Base-by-base conservation (phyloP, 2,329 filamentous ascomycete genomes). In the Fusarium odoratissimum region DNA sequence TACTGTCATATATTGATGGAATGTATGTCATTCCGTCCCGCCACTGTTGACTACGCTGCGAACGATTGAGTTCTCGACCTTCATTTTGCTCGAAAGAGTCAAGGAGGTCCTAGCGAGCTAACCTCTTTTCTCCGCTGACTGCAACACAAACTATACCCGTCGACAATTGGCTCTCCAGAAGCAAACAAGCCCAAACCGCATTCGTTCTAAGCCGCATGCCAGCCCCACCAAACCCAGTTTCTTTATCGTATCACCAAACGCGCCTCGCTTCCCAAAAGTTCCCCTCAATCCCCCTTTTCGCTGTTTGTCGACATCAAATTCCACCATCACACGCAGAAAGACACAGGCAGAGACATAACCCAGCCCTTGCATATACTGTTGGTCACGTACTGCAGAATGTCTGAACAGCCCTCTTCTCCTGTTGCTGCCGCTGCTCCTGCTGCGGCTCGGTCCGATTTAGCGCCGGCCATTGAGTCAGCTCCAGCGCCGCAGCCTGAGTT, bases 401-500 rank as follows among this genome's bases (percentile, higher is more conserved):
- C 59, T 12, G 65, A 72, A 16, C 45, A 60, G 35, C 58, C 69
- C 30, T 31, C 63, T 16, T 25, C 48, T 38, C 11, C 33, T 35
- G 23, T 44, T 25, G 21, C 60, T 11, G 37, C 54, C 42, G 23
- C 63, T n/a, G 3, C 46, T 23, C 5, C 40, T 58, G 35, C 57
- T 14, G 8, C 64, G 69, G 69, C 54, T n/a, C 69, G 59, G 58
- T 60, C 69, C 69, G 69, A 61, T 25, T 55, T 62, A 69, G 64
- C 48, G 48, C 35, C 64, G 21, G 55, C 59, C 41, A 51, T 72
- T 11, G 69, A 69, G 38, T 49, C 67, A 30, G 48, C 60, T 49
- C 67, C 52, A 25, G 67, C 67, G 51, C 64, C 65, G 40, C 69
- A 72, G 54, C 59, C 70, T 46, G 69, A 69, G 30, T 51, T 72